Evolutionary conservation across 257 asterid genomes (phyloP), one percentile per base, ranked within the genome.

Genomic region (Solanum raphanifolium): DNA sequence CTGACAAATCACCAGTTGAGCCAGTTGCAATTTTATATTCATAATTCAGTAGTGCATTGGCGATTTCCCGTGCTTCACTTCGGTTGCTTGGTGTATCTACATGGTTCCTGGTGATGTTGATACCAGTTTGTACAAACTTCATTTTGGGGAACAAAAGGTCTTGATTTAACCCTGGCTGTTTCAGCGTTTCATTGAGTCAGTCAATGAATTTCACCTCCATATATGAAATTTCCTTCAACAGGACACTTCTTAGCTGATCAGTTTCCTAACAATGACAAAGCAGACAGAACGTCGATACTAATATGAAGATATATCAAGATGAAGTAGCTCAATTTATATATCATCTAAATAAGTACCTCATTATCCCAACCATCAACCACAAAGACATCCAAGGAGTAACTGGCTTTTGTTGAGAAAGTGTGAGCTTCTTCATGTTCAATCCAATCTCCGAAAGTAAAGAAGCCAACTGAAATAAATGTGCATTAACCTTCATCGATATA

Each of bases 341-440:
- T 58, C 11, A 58, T 58, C 11, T 58, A 20, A 20, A 58, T 58
- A 58, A 58, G 39, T 93, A 96, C 99, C 98, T 93, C 95, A 35
- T 84, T 83, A 87, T 87, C 93, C 96, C 98, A 95, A 65, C 98
- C 93, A 89, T 94, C 96, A 87, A 96, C 98, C 15, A 94, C 98
- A 48, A 96, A 96, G 87, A 94, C 95, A 92, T 96, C 99, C 92
- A 95, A 92, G 13, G 99, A 96, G 86, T 93, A 96, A 34, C 99
- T 98, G 25, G 94, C 99, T 13, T 90, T 90, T 5, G 98, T 94
- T 89, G 98, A 95, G 92, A 96, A 96, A 35, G 98, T 98, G 89
- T 96, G 99, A 87, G 98, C 99, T 91, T 96, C 99, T 94, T 95
- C 98, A 91, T 96, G 94, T 96, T 96, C 96, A 96, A 88, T 29